Base-by-base conservation (phyloP, 768 basidiomycete species). In the Hygrophorus russula region DNA sequence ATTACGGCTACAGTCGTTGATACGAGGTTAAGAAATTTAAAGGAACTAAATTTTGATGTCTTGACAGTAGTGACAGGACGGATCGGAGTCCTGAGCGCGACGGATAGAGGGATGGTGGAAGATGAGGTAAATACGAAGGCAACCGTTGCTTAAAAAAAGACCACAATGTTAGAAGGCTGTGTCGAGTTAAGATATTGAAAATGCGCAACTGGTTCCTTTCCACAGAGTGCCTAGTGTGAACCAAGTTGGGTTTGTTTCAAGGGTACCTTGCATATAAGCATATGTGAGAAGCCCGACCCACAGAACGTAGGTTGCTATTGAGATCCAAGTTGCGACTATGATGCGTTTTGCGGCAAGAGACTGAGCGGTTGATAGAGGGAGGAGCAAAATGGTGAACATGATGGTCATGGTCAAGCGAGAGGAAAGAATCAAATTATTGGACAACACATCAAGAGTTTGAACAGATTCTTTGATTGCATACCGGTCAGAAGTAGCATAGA, bases 61-160 rank as follows among this genome's bases (percentile, higher is more conserved):
- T 76, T 78, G 6, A 55, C 55, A 20, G 66, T 63, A 2, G 62
- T 58, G 12, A 66, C 48, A 4, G 66, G 57, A 41, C 63, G 65
- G 8, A 59, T 42, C 5, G 62, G 60, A 19, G 69, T 69, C 45
- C 69, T 70, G 41, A 83, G 58, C 2, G 81, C 74, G 30, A 75
- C 66, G 48, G 82, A 83, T 42, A 85, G 58, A 14, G 80, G 73
- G 13, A 84, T 64, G 3, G 84, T 82, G 46, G 73, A 71, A 5
- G 75, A 64, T 1, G 82, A 76, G 13, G 78, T 69, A 53, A 82
- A 85, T 10, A 76, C 65, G 55, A 86, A 85, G 7, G 76, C 72
- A 17, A 68, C 70, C 14, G 69, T 70, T 39, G 73, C 81, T 84
- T 24, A 24, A 24, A 47, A 7, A n/a, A 34, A 31, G 19, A 17